Percentiles rank a stretch among this genome's conserved stretches.
Evolutionary conservation across 805 yeast species (phyloP).

Genomic region (Wickerhamiella vanderwaltii): DNA sequence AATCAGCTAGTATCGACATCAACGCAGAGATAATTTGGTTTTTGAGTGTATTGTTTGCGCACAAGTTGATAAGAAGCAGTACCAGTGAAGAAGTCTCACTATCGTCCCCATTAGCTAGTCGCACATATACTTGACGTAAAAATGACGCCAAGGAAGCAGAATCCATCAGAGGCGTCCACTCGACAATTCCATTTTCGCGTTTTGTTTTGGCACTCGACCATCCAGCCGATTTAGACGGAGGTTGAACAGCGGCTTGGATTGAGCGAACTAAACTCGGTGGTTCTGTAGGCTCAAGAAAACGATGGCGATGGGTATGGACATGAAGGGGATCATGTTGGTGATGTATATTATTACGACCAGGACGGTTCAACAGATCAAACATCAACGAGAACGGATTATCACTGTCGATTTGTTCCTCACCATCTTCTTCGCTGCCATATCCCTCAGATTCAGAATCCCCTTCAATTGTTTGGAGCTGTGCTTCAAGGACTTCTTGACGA

Average conservation of each 20-base stretch:
- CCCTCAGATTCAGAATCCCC: not conserved
- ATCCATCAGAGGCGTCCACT: not conserved
- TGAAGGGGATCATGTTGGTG: too few relatives aligned
- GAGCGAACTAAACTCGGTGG: not conserved
- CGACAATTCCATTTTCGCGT: not conserved
- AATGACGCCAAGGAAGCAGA: not conserved
- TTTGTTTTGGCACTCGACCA: constrained; percentile 2
- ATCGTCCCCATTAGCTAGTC: not conserved
- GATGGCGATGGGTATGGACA: not conserved
- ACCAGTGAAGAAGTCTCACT: not conserved
- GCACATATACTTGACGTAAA: not conserved
- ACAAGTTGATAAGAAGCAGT: not conserved
- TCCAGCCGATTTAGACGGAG: not conserved
- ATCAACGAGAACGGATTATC: not conserved
- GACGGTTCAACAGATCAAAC: not conserved
- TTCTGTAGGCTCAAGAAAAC: not conserved
- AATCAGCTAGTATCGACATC: not conserved
- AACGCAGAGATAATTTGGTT: not conserved
- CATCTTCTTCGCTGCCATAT: not conserved
- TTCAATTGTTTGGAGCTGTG: not conserved
- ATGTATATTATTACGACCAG: too few relatives aligned
- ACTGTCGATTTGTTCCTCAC: not conserved
- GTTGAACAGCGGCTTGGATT: not conserved
- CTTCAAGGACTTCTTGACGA: constrained; percentile 8
- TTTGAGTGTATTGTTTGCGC: not conserved